Base-by-base conservation (phyloP, 2,329 filamentous ascomycete species). In the Diaporthe velutina region DNA sequence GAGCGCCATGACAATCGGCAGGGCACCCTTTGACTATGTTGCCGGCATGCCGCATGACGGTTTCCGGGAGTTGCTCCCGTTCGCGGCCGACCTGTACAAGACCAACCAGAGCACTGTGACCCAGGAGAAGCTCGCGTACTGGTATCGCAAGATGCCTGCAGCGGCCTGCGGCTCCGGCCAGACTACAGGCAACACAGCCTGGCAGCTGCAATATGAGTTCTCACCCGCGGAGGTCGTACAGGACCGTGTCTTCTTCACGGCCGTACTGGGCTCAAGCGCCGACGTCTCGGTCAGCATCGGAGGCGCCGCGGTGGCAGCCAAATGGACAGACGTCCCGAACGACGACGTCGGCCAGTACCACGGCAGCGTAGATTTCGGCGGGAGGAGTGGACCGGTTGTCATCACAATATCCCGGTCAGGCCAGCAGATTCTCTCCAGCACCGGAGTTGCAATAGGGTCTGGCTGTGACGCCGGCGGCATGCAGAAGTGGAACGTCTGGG, bases 11-110 rank as follows among this genome's bases (percentile, higher is more conserved):
- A 82, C 82, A n/a, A 81, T 67, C 64, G 82, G 77, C 68, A 80
- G 61, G 80, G 87, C 86, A 2, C 87, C 89, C 3, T 84, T 83
- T 70, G 81, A 83, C 76, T 91, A 90, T 77, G 87, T 86, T 57
- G 73, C 84, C 30, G 82, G 83, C 74, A 85, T 87, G 80, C 84
- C 86, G 4, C 89, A 91, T 79, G 85, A 88, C 48, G 85, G 82
- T 48, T 90, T 87, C 85, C 85, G 86, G 35, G 80, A 82, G 30
- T 78, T 87, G 38, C 82, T 90, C 2, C 88, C 88, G 2, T 88
- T 86, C 79, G 86, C 86, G 77, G 88, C 90, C 77, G 81, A 84
- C 42, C 80, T 82, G 42, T 90, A 87, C 82, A 90, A 90, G 80
- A 84, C 17, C 13, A 55, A 55, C 4, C 19, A n/a, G 45, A 30